Conservation (phyloP, 164 flowering plant species). For the Vitis amurensis region DNA sequence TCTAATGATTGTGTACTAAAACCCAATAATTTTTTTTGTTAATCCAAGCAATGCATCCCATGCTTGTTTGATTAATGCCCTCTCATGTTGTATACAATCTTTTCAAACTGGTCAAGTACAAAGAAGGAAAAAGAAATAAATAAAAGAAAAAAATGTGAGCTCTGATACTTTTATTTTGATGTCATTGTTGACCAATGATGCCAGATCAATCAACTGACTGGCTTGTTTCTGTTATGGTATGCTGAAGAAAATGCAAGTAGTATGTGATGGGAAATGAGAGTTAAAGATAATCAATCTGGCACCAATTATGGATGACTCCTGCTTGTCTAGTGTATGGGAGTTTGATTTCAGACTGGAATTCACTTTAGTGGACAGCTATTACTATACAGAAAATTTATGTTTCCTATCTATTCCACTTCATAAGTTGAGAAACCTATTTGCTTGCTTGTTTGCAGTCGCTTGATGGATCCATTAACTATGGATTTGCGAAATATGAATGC, state of each 20-base stretch:
- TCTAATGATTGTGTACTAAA: too few relatives aligned
- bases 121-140: too few relatives aligned
- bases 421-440: background rate
- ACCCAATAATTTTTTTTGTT: too few relatives aligned
- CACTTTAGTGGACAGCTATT: background rate
- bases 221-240: background rate
- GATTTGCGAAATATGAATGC: constrained; percentile 90
- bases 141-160: too few relatives aligned
- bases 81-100: too few relatives aligned
- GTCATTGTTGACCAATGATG: too few relatives aligned
- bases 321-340: too few relatives aligned
- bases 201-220: background rate
- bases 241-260: background rate
- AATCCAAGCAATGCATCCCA: too few relatives aligned
- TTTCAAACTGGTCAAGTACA: too few relatives aligned
- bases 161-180: too few relatives aligned
- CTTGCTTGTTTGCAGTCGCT: constrained; percentile 61
- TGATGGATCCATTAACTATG: constrained; percentile 80
- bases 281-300: background rate
- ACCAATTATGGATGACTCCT: background rate
- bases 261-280: background rate
- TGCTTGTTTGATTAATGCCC: too few relatives aligned
- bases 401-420: background rate
- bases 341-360: background rate
- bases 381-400: background rate